Base-by-base conservation (phyloP, 768 basidiomycete genomes). In the Ramaria rubella region DNA sequence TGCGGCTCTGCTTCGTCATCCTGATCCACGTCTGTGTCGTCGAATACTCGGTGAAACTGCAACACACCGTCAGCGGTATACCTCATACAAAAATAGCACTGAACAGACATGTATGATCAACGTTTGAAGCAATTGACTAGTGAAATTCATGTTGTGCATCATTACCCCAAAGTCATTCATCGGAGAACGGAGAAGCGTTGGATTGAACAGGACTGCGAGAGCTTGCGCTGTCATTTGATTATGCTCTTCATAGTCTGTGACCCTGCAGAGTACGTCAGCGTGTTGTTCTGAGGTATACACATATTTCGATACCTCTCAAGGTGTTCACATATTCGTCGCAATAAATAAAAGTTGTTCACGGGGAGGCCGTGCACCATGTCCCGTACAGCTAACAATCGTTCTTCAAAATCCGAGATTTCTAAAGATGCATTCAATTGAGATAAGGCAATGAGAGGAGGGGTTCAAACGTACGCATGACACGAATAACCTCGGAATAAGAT, bases 171-270 rank as follows among this genome's bases (percentile, higher is more conserved):
- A 86, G 65, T 89, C 85, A 59, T 87, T 87, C 64, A 86, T 82
- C 2, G 86, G 87, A 3, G 87, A 84, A 19, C 88, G 82, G 51
- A 90, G 66, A 46, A 91, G 69, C 65, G 89, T 90, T 5, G 87
- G 89, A 59, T 87, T 87, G 69, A 92, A 91, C 17, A 92, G 89
- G 52, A 91, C 90, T 0, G 91, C 85, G 3, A 94, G 75, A 6
- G 86, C 83, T 61, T 91, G 85, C 1, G 88, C 83, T 1, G 87
- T 89, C 91, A 94, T 94, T 58, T 93, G 90, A 63, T 92, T 94
- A 49, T 83, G 79, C 57, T 92, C 90, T 66, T 93, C 90, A 69
- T 79, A 89, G 65, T 92, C 89, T 4, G 89, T 88, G n/a, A 92
- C 87, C 65, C 88, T 88, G 64, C 4, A 45, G 5, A 34, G n/a